These are phyloP conservation scores for Plenodomus lindquistii DNA, from an alignment of 2,329 filamentous ascomycete species.

Conservation along the genomic window DNA sequence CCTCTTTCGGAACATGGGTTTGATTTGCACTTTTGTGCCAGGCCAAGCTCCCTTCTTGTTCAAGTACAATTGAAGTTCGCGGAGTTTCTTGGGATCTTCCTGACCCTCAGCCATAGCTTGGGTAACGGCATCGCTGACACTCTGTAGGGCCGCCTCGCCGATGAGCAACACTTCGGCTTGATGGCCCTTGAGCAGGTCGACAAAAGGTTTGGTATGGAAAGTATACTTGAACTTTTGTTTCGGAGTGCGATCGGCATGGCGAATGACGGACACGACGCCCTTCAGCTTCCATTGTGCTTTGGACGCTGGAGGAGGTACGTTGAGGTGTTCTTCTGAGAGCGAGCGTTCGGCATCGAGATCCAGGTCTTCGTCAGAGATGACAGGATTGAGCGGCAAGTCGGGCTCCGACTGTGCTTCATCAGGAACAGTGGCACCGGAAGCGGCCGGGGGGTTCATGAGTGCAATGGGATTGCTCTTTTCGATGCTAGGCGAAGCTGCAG, in stretches of 20 bases:
- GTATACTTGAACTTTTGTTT: slow-evolving; percentile 99
- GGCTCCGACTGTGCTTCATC: slow-evolving; percentile 34
- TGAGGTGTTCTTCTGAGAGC: slow-evolving; percentile 37
- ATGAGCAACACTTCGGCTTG: slow-evolving; percentile 95
- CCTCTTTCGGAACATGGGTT: slow-evolving; percentile 96
- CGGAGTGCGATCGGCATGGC: slow-evolving; percentile 94
- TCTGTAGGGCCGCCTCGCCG: slow-evolving; percentile 84
- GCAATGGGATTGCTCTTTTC: slow-evolving; percentile 41
- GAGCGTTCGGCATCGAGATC: slow-evolving; percentile 27
- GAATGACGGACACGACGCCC: slow-evolving; percentile 93
- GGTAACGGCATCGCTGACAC: slow-evolving; percentile 86
- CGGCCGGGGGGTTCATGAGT: slow-evolving; percentile 19
- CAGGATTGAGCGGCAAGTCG: slow-evolving; percentile 34
- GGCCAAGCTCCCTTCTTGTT: slow-evolving; percentile 92
- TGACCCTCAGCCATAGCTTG: slow-evolving; percentile 75
- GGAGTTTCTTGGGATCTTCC: slow-evolving; percentile 87
- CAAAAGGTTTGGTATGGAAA: slow-evolving; percentile 94
- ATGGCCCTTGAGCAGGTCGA: slow-evolving; percentile 90
- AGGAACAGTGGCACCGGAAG: slow-evolving; percentile 11
- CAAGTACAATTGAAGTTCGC: slow-evolving; percentile 79
- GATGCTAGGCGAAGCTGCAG: slow-evolving; percentile 49
- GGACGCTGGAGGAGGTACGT: slow-evolving; percentile 58
- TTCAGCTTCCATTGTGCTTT: slow-evolving; percentile 99
- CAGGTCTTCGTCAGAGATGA: slow-evolving; percentile 30
- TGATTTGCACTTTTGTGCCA: slow-evolving; percentile 98